Percentiles rank a stretch among this genome's conserved stretches.
Conservation (phyloP, 768 basidiomycete genomes). For the Kwoniella bestiolae region DNA sequence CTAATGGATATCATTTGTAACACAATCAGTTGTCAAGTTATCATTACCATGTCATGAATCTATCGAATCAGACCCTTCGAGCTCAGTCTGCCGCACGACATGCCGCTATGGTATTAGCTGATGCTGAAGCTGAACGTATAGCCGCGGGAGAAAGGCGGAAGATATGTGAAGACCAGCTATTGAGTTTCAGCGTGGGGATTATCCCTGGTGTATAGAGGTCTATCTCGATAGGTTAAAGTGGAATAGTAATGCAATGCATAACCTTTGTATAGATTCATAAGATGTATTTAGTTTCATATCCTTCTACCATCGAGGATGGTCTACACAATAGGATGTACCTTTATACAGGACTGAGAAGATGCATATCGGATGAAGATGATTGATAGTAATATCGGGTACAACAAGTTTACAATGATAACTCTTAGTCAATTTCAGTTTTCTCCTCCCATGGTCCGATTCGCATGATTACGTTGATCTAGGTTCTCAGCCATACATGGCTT, state of each 20-base stretch:
- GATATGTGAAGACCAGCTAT: slow-evolving; percentile 33
- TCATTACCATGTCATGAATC: slow-evolving; percentile 10
- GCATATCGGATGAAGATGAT: background rate
- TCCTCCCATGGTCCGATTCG: background rate
- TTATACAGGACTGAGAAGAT: background rate
- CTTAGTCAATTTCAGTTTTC: background rate
- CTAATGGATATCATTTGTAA: background rate
- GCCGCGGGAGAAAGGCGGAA: slow-evolving; percentile 41
- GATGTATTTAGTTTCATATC: too few species aligned
- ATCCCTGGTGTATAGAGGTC: slow-evolving; percentile 13
- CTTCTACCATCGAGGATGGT: too few species aligned
- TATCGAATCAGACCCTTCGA: slow-evolving; percentile 24
- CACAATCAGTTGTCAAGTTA: slow-evolving; percentile 40
- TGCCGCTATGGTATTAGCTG: slow-evolving; percentile 36
- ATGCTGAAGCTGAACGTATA: slow-evolving; percentile 46
- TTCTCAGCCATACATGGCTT: slow-evolving; percentile 28
- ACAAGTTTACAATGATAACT: background rate
- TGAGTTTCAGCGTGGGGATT: slow-evolving; percentile 20
- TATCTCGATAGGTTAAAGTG: background rate
- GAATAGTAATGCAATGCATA: background rate
- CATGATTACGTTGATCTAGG: too few species aligned
- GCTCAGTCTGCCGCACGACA: slow-evolving; percentile 29
- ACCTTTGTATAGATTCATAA: background rate
- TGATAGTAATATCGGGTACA: slow-evolving; percentile 2
- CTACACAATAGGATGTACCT: too few species aligned